A percentile compares a stretch with the other conserved stretches of the same genome.
These are phyloP conservation scores for Cercospora sesami DNA, from an alignment of 2,329 filamentous ascomycete species.

Conservation along the genomic window DNA sequence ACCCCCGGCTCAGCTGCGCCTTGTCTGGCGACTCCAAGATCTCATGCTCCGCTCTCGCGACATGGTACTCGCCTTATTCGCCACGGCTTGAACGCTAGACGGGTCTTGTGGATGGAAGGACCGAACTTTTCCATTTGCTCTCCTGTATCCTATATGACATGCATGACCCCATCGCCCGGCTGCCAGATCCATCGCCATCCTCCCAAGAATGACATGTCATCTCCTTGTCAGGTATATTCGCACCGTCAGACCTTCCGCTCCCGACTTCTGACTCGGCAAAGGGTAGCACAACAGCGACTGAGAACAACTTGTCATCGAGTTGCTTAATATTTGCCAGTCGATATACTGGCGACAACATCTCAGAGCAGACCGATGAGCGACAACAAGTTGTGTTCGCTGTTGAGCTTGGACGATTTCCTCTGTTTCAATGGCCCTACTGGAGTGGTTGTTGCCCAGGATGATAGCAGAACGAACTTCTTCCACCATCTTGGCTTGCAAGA, in stretches of 20 bases:
- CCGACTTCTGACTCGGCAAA: background rate
- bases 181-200: background rate
- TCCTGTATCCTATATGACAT: slow-evolving; percentile 4
- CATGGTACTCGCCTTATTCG: background rate
- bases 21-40: background rate
- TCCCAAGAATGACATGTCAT: slow-evolving; percentile 2
- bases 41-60: background rate
- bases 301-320: background rate
- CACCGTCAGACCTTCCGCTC: background rate
- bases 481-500: slow-evolving; percentile 27
- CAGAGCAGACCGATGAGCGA: slow-evolving; percentile 9
- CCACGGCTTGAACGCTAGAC: background rate
- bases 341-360: background rate
- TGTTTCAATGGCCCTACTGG: slow-evolving; percentile 16
- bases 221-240: background rate
- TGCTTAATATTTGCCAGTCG: too few relatives aligned
- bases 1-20: background rate
- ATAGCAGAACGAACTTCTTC: slow-evolving; percentile 24
- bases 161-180: slow-evolving; percentile 2
- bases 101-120: background rate
- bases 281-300: background rate
- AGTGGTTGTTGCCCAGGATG: slow-evolving; percentile 23
- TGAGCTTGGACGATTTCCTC: slow-evolving; percentile 22
- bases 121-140: background rate
- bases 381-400: slow-evolving; percentile 13